Evolutionary conservation across 768 basidiomycete species (phyloP), one percentile per base, ranked within the genome.

Genomic region (Lyophyllum atratum): DNA sequence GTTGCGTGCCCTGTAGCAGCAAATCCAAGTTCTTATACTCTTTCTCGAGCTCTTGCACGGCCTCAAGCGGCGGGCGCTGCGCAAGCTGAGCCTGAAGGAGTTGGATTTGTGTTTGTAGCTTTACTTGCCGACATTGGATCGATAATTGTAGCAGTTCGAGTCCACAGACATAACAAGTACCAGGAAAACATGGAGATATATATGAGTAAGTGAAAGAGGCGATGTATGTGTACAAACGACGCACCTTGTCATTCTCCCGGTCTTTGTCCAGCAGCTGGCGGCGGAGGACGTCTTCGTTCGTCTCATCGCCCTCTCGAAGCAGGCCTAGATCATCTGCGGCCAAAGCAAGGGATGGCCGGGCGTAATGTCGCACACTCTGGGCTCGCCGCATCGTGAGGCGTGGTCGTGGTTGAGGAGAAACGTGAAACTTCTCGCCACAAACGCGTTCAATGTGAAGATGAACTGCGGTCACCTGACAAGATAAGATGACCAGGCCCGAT

Each of bases 1-100:
- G 76, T 60, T 92, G 90, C 0, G 92, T 93, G 0, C 91, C 92
- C 57, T 89, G 83, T 0, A 92, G 71, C 3, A 93, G 75, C 17
- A 93, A 75, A 37, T 92, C 92, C 1, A 92, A 74, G 55, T 89
- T 87, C 63, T 84, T 84, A 64, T 86, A 85, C 61, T 93, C 92
- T 64, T 84, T 86, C 69, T 88, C 78, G 29, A 92, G 70, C 33
- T 77, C 79, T 56, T 90, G 85, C 25, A 93, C 75, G 0, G 74
- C 74, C 59, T 92, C 89, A 34, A 86, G 57, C 4, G 90, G 84
- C 12, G 91, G 91, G 12, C 91, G 79, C 51, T 85, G 76, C 0
- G 83, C 76, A 4, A 92, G 81, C 58, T 88, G 85, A 0, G 78
- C 79, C 66, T 91, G 86, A 29, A 93, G 78, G 17, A 78, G 52